These are phyloP conservation scores for Salix brachista DNA, from an alignment of 345 rosid species.

Conservation along the genomic window DNA sequence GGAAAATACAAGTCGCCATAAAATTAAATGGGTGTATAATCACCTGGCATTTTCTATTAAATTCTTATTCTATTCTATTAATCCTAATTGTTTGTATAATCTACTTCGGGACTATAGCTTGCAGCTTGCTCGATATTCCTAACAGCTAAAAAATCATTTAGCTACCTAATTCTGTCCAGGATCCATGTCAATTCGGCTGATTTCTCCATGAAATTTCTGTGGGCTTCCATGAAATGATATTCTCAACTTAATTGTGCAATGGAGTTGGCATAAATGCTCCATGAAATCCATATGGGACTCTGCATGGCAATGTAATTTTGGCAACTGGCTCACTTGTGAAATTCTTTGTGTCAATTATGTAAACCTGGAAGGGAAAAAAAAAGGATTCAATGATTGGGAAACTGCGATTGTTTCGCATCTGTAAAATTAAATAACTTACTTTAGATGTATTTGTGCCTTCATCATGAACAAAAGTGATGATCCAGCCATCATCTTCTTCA, in stretches of 20 bases:
- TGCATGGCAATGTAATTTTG: not conserved
- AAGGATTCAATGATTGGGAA: not conserved
- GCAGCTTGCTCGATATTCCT: too few relatives aligned
- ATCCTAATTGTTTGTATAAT: too few relatives aligned
- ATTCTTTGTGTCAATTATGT: slow-evolving; percentile 11
- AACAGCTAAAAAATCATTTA: too few relatives aligned
- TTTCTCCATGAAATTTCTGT: too few relatives aligned
- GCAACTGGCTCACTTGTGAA: slow-evolving; percentile 1
- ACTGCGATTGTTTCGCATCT: not conserved
- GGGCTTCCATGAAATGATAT: not conserved
- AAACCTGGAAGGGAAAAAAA: not conserved
- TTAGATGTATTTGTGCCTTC: slow-evolving; percentile 33
- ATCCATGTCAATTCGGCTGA: too few relatives aligned
- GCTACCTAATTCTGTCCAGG: too few relatives aligned
- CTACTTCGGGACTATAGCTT: too few relatives aligned
- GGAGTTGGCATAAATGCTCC: slow-evolving; percentile 1
- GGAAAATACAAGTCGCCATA: too few relatives aligned
- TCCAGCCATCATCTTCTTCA: slow-evolving; percentile 50
- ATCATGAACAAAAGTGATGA: slow-evolving; percentile 43
- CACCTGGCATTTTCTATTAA: too few relatives aligned
- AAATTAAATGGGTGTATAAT: too few relatives aligned
- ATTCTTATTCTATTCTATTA: too few relatives aligned
- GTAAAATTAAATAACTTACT: slow-evolving; percentile 10
- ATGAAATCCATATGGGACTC: slow-evolving; percentile 17
- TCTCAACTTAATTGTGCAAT: not conserved